Evolutionary conservation across 176 grass and related monocot species (phyloP).

Genomic region (Triticum urartu): DNA sequence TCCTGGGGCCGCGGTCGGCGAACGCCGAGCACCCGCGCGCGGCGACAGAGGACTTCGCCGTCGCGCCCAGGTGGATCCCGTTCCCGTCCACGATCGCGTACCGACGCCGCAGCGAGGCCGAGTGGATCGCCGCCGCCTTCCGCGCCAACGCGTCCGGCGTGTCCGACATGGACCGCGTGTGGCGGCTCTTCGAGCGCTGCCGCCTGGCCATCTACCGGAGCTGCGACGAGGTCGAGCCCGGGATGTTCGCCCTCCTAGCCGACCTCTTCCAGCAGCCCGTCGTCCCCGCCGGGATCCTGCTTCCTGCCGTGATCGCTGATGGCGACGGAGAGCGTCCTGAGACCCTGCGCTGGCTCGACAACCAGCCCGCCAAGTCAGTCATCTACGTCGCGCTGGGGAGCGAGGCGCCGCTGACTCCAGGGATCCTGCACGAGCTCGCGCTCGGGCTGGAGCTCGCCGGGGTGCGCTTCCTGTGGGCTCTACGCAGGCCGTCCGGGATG

Average conservation of each 20-base stretch:
- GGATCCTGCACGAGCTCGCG: constrained; percentile 46
- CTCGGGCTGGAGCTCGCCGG: constrained; percentile 45
- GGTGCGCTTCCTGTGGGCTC: constrained; percentile 56
- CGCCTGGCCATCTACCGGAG: constrained; percentile 36
- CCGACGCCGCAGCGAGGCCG: constrained; percentile 38
- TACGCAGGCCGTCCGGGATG: constrained; percentile 27
- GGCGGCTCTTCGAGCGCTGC: not conserved
- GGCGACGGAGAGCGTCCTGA: not conserved
- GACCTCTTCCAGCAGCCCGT: constrained; percentile 19
- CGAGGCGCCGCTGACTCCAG: constrained; percentile 38
- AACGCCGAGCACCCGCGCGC: not conserved
- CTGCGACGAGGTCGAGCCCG: constrained; percentile 38
- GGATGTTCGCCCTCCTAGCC: constrained; percentile 23
- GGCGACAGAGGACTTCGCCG: not conserved
- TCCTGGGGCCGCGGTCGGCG: constrained; percentile 27
- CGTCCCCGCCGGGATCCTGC: constrained; percentile 35
- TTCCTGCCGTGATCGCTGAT: not conserved
- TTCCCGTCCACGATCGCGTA: constrained; percentile 20
- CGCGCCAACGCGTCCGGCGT: constrained; percentile 18
- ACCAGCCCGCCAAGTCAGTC: constrained; percentile 29
- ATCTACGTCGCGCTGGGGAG: constrained; percentile 66
- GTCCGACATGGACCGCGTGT: not conserved
- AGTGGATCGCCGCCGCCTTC: not conserved
- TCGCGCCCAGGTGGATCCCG: too few relatives aligned
- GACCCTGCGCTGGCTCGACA: constrained; percentile 34